Percentiles rank a stretch among this genome's conserved stretches.
These are phyloP conservation scores for Sporothrix sp. DNA, from an alignment of 2,329 filamentous ascomycete species.

Conservation along the genomic window DNA sequence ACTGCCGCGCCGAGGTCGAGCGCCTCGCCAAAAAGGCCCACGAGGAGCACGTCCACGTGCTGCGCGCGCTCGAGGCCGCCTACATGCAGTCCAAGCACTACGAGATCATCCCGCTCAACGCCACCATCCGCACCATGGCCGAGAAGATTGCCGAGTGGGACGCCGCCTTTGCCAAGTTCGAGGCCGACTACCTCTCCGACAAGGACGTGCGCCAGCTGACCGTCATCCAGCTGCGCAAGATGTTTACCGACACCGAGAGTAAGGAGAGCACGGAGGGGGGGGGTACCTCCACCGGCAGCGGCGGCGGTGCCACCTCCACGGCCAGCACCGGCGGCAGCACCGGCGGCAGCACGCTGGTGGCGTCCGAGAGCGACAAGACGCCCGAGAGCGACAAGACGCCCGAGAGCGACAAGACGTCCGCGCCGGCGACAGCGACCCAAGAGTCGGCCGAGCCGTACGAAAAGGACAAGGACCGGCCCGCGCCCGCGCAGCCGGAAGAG, in stretches of 20 bases:
- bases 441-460: conserved; percentile 33
- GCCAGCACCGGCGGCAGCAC: too few species aligned
- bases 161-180: conserved; percentile 78
- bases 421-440: conserved; percentile 4
- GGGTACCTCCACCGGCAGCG: too few species aligned
- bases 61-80: conserved; percentile 72
- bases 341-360: too few species aligned
- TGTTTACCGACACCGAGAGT: conserved; percentile 86
- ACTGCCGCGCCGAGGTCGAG: conserved; percentile 75
- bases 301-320: conserved; percentile 19
- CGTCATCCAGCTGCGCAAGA: conserved; percentile 83
- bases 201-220: conserved; percentile 92
- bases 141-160: conserved; percentile 95
- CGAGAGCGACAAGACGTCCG: too few species aligned
- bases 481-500: not conserved
- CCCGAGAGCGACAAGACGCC: too few species aligned
- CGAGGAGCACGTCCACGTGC: conserved; percentile 67
- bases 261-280: conserved; percentile 61
- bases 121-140: conserved; percentile 78
- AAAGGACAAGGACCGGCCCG: too few species aligned
- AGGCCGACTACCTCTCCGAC: conserved; percentile 87
- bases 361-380: not conserved
- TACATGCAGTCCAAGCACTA: conserved; percentile 95
- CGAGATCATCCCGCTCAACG: conserved; percentile 89
- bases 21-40: conserved; percentile 66